Evolutionary conservation across 75 land plant genomes (phyloP), one percentile per base, ranked within the genome.

Genomic region (Isoetes taiwanensis): DNA sequence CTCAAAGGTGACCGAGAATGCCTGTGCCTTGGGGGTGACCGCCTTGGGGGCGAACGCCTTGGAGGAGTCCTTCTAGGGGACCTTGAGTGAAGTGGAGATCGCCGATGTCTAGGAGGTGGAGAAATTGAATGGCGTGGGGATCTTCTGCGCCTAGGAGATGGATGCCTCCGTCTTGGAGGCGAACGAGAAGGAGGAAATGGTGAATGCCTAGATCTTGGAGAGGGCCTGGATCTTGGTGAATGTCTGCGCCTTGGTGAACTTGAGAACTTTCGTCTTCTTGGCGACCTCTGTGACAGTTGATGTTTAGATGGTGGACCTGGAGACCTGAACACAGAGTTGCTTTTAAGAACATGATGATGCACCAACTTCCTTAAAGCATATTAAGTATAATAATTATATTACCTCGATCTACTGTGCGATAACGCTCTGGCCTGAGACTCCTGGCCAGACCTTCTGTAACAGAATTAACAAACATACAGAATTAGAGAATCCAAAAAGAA

Each of bases 1-100:
- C 75, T 70, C 37, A 38, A 61, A 30, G 71, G 79, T 35, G 96
- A 75, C 27, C 50, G 4, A 19, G 81, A 76, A 5, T 76, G 74
- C 24, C n/a, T n/a, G n/a, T 46, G 5, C 25, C 50, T 46, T n/a
- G n/a, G n/a, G n/a, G n/a, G n/a, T n/a, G n/a, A n/a, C n/a, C n/a
- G n/a, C n/a, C n/a, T n/a, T 19, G 50, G n/a, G 23, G 50, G 50
- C 16, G 50, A 46, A 8, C 39, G 9, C 14, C 12, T 9, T 9
- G 12, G 39, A 9, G 12, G 9, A 14, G 4, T n/a, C n/a, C n/a
- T 19, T 46, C 6, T 6, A 19, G 50, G 16, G 6, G 50, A 16
- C 19, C 39, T 37, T 9, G 25, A 23, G 8, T 23, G 5, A 19
- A 6, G 50, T n/a, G 50, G 14, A 9, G 12, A 9, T 14, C 39